These are phyloP conservation scores for Fraxinus quadrangulata DNA, from an alignment of 257 asterid species.

Conservation along the genomic window DNA sequence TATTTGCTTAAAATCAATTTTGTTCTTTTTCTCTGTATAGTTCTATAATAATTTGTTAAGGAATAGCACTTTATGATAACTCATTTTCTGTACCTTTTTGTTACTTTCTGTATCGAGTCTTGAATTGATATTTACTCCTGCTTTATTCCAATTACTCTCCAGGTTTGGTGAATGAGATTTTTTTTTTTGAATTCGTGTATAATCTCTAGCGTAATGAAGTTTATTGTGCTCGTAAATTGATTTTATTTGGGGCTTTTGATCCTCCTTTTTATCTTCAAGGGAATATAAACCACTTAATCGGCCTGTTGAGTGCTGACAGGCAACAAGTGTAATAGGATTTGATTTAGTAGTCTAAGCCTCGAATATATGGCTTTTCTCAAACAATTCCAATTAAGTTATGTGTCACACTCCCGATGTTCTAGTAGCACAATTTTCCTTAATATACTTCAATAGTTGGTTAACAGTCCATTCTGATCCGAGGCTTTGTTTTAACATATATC, in stretches of 20 bases:
- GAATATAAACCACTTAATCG: too few relatives aligned
- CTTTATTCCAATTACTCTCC: not conserved
- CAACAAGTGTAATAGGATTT: too few relatives aligned
- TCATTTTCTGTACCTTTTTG: not conserved
- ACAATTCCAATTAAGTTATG: too few relatives aligned
- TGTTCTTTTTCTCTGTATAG: too few relatives aligned
- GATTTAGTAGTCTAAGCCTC: too few relatives aligned
- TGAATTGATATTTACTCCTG: not conserved
- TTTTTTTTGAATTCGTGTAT: not conserved
- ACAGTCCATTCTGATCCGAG: too few relatives aligned
- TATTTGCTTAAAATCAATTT: not conserved
- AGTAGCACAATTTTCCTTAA: too few relatives aligned
- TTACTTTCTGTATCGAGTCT: not conserved
- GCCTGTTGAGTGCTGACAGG: too few relatives aligned
- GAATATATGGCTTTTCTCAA: too few relatives aligned
- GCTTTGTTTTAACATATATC: too few relatives aligned
- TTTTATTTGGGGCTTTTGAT: not conserved
- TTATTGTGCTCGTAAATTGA: not conserved
- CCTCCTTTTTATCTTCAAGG: not conserved
- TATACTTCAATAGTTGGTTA: too few relatives aligned
- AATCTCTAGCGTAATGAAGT: not conserved
- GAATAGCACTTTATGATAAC: not conserved
- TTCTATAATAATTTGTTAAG: not conserved
- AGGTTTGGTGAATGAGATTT: not conserved
- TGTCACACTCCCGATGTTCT: too few relatives aligned